Evolutionary conservation across 169 alveolate genomes (phyloP), one percentile per base, ranked within the genome.

Genomic region (Besnoitia besnoiti): DNA sequence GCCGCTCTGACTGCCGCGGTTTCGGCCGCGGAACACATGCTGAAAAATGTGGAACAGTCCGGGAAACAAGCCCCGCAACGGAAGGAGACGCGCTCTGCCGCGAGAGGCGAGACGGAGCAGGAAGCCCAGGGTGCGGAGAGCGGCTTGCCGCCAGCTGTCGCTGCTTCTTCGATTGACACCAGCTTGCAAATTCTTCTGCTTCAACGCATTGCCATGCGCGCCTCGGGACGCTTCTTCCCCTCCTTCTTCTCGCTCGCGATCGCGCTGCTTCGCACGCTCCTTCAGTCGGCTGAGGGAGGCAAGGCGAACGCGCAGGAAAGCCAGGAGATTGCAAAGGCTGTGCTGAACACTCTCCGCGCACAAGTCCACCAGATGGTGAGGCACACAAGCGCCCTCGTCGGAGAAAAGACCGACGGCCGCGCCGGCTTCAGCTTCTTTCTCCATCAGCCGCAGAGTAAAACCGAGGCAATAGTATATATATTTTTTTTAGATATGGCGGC

Each of bases 221-320:
- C 87, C 33, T 40, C 61, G 14, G 59, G 87, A 14, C 50, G 87
- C 40, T 3, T 27, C 33, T 21, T 77, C 44, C 87, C 87, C 3
- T 77, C 87, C 87, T 77, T 44, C 87, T 77, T 77, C 87, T 19
- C 87, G 21, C 87, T 77, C 87, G 87, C 87, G 0, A 24, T 40
- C 40, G 87, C 61, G 33, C 55, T 77, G 30, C 40, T 77, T 19
- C 87, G 55, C 59, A 42, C 87, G 50, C 61, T 44, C 40, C 49
- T 77, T 5, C 35, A 77, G 24, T 2, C 46, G 44, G 47, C 7
- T 5, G 79, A 24, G 33, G 35, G 82, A 39, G 46, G 39, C 82
- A n/a, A 8, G 12, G 82, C 8, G 2, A 7, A 37, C 27, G n/a
- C 14, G 39, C 44, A 19, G 8, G 46, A 16, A 55, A 16, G 67